A percentile compares a stretch with the other conserved stretches of the same genome.
Evolutionary conservation across 768 basidiomycete species (phyloP).

Genomic region (Rhizopogon vulgaris): DNA sequence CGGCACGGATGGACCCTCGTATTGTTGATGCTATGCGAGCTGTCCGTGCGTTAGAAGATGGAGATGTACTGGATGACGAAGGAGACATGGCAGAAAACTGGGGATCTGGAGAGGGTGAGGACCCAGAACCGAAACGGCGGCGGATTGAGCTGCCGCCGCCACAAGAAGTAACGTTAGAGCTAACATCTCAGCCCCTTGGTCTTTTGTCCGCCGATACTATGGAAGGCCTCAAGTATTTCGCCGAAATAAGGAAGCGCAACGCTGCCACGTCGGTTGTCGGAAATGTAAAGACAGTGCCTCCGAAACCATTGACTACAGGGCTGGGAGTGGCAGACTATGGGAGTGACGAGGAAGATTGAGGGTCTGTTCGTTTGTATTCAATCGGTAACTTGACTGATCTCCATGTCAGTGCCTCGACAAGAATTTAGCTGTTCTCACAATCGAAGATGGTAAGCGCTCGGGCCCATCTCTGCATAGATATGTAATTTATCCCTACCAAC

Average conservation of each 20-base stretch:
- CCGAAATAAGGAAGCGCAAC: conserved; percentile 74
- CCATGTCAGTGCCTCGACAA: not conserved
- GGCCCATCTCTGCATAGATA: no score
- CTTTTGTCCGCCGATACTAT: conserved; percentile 80
- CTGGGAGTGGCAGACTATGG: conserved; percentile 72
- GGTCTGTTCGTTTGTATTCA: conserved; percentile 1
- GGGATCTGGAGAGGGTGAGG: conserved; percentile 30
- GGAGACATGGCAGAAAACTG: conserved; percentile 25
- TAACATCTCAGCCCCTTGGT: conserved; percentile 40
- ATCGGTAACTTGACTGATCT: not conserved
- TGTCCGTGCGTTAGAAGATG: conserved; percentile 86
- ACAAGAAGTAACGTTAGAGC: conserved; percentile 20
- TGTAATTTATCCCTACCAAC: not conserved
- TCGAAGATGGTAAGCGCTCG: not conserved
- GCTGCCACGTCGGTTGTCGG: conserved; percentile 21
- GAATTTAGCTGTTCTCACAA: not conserved
- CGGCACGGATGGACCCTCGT: conserved; percentile 75
- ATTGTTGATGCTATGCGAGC: conserved; percentile 86
- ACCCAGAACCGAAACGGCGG: conserved; percentile 33
- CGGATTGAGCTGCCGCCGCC: conserved; percentile 23
- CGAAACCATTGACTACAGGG: conserved; percentile 31
- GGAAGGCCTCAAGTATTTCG: conserved; percentile 87
- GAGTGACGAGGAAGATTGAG: conserved; percentile 57
- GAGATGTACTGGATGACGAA: conserved; percentile 34
- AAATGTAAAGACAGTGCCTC: conserved; percentile 20